Conservation (phyloP, 371 early-diverging fungal genomes). For the Mucor lusitanicus region DNA sequence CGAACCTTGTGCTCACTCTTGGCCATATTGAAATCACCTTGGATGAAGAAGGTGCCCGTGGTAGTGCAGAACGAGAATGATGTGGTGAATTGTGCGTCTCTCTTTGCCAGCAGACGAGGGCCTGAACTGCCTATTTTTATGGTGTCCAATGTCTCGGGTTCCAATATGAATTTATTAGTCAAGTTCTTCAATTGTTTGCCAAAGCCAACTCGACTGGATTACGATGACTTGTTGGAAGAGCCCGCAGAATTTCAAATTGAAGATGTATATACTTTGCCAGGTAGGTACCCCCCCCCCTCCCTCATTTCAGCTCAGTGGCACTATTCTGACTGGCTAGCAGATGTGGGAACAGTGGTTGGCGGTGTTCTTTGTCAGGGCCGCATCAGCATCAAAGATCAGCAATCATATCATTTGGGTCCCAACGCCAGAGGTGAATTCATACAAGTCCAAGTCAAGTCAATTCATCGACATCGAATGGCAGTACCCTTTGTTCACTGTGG, state of each 20-base stretch:
- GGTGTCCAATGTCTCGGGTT: constrained; percentile 88
- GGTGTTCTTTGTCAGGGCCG: constrained; percentile 57
- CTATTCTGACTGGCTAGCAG: constrained; percentile 17
- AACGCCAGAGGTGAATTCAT: constrained; percentile 55
- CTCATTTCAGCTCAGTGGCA: neutral
- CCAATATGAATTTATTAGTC: constrained; percentile 74
- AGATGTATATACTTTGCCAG: constrained; percentile 84
- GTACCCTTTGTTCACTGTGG: constrained; percentile 76
- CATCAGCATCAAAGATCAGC: constrained; percentile 33
- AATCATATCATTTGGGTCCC: constrained; percentile 55
- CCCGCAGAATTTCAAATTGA: constrained; percentile 84
- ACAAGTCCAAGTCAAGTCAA: constrained; percentile 67
- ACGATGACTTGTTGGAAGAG: constrained; percentile 45
- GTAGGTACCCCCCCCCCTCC: constrained; percentile 45
- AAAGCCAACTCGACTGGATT: constrained; percentile 40
- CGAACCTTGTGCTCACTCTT: constrained; percentile 49
- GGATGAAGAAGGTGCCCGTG: constrained; percentile 81
- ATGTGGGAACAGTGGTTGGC: constrained; percentile 58
- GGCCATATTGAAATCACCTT: constrained; percentile 70
- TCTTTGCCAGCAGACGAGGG: constrained; percentile 49
- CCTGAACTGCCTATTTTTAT: constrained; percentile 82
- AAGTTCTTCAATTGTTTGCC: constrained; percentile 75
- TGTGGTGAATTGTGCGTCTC: constrained; percentile 67
- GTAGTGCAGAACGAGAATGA: constrained; percentile 73
- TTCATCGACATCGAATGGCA: constrained; percentile 86